A percentile compares a stretch with the other conserved stretches of the same genome.
Evolutionary conservation across 208 protist genomes (phyloP).

Genomic region (Acanthamoeba royreba): DNA sequence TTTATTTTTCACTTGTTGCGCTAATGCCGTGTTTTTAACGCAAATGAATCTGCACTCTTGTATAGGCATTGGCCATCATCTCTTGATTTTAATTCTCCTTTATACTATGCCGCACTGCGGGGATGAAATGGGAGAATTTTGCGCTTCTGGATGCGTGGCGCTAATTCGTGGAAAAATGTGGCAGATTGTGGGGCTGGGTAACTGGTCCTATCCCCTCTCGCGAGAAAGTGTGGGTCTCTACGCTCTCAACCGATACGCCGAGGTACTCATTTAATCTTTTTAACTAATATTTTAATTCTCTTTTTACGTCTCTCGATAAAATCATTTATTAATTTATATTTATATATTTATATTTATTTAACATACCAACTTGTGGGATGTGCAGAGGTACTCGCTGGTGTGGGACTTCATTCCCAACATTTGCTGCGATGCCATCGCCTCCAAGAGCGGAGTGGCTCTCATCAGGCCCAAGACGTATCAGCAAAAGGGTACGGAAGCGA

Average conservation of each 20-base stretch:
- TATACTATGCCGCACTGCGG: too few relatives aligned
- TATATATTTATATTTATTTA: too few relatives aligned
- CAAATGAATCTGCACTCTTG: too few relatives aligned
- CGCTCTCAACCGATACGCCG: neutral
- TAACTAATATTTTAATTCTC: neutral
- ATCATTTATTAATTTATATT: too few relatives aligned
- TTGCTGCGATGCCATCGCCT: neutral
- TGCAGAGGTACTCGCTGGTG: neutral
- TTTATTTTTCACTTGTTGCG: too few relatives aligned
- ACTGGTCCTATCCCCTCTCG: neutral
- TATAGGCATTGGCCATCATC: too few relatives aligned
- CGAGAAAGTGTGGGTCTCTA: neutral
- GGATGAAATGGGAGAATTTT: too few relatives aligned
- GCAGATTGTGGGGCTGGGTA: neutral
- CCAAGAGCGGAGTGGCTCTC: neutral
- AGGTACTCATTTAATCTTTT: neutral
- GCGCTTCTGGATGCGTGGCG: neutral
- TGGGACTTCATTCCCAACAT: constrained; percentile 14
- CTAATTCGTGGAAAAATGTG: neutral
- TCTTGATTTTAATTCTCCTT: too few relatives aligned
- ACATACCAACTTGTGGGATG: too few relatives aligned
- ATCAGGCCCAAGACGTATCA: neutral
- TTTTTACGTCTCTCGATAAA: too few relatives aligned
- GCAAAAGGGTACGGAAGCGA: constrained; percentile 1
- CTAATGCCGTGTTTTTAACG: too few relatives aligned